These are phyloP conservation scores for Russula brevipes DNA, from an alignment of 768 basidiomycete genomes.

Conservation along the genomic window DNA sequence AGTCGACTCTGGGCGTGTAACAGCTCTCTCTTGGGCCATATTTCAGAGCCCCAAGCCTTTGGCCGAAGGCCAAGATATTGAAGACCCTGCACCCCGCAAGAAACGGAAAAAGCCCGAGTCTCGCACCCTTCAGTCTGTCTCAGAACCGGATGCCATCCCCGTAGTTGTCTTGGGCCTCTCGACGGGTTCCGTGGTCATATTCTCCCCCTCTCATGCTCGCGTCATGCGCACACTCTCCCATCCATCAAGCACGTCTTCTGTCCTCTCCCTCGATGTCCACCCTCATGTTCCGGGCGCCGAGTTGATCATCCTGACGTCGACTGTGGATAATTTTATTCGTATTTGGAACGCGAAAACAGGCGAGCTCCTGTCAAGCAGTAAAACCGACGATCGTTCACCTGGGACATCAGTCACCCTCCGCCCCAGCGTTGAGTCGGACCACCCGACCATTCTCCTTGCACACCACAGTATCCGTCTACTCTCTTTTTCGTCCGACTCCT, in stretches of 20 bases:
- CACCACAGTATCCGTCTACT: constrained; percentile 56
- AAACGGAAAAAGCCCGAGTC: constrained; percentile 45
- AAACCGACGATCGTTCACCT: constrained; percentile 53
- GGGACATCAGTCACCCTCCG: constrained; percentile 49
- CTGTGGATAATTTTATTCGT: constrained; percentile 51
- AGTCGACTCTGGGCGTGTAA: constrained; percentile 51
- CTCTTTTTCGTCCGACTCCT: constrained; percentile 32
- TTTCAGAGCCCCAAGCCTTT: constrained; percentile 31
- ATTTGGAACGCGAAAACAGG: constrained; percentile 54
- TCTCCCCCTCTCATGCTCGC: constrained; percentile 56
- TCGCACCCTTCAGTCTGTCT: constrained; percentile 30
- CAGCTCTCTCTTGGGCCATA: constrained; percentile 48
- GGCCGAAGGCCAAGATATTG: constrained; percentile 27
- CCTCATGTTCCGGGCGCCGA: constrained; percentile 30
- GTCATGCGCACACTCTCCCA: constrained; percentile 52
- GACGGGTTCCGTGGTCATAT: constrained; percentile 53
- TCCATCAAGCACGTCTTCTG: constrained; percentile 47
- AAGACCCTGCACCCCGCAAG: constrained; percentile 42
- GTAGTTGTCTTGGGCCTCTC: constrained; percentile 56
- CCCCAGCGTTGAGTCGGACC: constrained; percentile 32
- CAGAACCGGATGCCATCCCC: constrained; percentile 32
- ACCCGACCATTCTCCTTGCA: constrained; percentile 48
- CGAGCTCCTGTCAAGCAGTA: constrained; percentile 46
- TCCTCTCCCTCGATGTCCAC: constrained; percentile 44
- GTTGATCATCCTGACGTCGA: constrained; percentile 49